These are phyloP conservation scores for Penicillium cataractarum DNA, from an alignment of 495 filamentous ascomycete species.

Conservation along the genomic window DNA sequence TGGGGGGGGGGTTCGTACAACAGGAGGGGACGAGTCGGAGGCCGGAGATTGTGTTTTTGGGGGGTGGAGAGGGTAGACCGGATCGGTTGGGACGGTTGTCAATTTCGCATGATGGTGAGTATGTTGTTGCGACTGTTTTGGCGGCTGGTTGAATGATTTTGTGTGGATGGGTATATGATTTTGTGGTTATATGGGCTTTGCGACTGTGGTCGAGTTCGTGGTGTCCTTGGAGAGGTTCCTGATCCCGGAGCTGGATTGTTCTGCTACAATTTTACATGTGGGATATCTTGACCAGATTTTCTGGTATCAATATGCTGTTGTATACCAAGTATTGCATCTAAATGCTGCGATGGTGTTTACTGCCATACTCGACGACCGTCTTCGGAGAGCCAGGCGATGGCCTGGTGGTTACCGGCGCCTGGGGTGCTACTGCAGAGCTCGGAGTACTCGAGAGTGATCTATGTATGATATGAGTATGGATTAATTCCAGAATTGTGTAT, in stretches of 20 bases:
- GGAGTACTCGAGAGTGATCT: not conserved
- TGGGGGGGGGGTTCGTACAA: not conserved
- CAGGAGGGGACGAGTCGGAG: conserved; percentile 28
- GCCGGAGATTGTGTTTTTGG: conserved; percentile 48
- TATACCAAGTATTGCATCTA: not conserved
- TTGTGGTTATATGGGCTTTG: too few species aligned
- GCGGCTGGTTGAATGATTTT: conserved; percentile 36
- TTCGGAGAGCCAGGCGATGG: too few species aligned
- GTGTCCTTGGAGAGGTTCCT: too few species aligned
- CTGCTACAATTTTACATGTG: too few species aligned
- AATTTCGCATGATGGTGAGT: conserved; percentile 64
- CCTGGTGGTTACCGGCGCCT: too few species aligned
- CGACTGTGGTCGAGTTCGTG: too few species aligned
- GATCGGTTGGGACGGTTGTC: conserved; percentile 45
- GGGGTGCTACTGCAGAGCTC: not conserved
- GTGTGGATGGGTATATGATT: not conserved
- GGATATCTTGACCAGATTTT: not conserved
- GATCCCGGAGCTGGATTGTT: not conserved
- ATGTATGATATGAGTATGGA: not conserved
- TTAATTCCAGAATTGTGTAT: not conserved
- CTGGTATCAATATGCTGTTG: not conserved
- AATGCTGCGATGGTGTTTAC: not conserved
- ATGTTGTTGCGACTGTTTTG: conserved; percentile 58
- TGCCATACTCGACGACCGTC: not conserved
- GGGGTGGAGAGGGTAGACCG: conserved; percentile 20